Evolutionary conservation across 768 basidiomycete genomes (phyloP), one percentile per base, ranked within the genome.

Genomic region (Boletus bicolor): DNA sequence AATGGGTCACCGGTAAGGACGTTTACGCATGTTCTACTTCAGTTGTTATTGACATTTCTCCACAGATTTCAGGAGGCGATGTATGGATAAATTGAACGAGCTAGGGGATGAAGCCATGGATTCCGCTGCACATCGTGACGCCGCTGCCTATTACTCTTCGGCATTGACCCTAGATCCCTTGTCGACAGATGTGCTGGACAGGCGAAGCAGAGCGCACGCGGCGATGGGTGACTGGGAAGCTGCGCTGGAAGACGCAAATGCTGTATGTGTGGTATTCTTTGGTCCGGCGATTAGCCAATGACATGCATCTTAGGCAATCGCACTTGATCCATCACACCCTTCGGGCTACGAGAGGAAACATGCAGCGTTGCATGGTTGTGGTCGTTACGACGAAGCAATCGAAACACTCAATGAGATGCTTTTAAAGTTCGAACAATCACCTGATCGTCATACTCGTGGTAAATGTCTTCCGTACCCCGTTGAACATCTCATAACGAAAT

Each of bases 321-420:
- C 17, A 19, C 55, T 60, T 21, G 49, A 66, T 38, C 42, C 64
- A 8, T 55, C 49, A 8, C 26, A 49, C 17, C 55, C 44, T 39
- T 19, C 26, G 36, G 39, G 55, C 0, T 61, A 67, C 7, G 42
- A 65, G 42, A 24, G 30, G 9, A 65, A 47, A 34, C 56, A 54
- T 41, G 26, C 45, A 6, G 64, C 58, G 8, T 45, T 67, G 6
- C 55, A 57, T n/a, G 58, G 62, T 30, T 35, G 41, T 36, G 38
- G 53, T 39, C 46, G 28, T 24, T 64, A 64, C n/a, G 46, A 53
- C 3, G 65, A 65, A 21, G 64, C 65, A 4, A 61, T 65, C 12
- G 46, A 44, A 24, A 28, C 65, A 7, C 15, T 54, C 4, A 17
- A 57, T 7, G 46, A 51, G 14, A 48, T 65, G 45, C 7, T 52